Percentiles rank a stretch among this genome's conserved stretches.
Conservation (phyloP, 1,284 basidiomycete species). For the Papiliotrema fonsecae region DNA sequence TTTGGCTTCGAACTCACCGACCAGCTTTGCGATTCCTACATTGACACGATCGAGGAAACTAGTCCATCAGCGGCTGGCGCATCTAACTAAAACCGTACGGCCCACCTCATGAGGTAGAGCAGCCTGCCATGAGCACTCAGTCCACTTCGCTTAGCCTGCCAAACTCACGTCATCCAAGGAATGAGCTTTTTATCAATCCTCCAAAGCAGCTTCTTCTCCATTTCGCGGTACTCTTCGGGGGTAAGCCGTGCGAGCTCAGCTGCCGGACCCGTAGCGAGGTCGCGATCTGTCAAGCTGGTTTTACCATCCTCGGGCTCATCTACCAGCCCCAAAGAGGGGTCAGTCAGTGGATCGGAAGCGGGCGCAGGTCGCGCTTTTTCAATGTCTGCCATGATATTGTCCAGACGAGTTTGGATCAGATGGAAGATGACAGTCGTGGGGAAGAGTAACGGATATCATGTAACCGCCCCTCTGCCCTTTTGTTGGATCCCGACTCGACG, state of each 20-base stretch:
- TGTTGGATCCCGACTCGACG: too few relatives aligned
- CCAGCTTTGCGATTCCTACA: slow-evolving; percentile 47
- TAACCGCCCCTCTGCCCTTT: too few relatives aligned
- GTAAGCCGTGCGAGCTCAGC: slow-evolving; percentile 28
- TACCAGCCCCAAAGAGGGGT: background rate
- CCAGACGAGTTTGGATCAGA: too few relatives aligned
- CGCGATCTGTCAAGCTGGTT: slow-evolving; percentile 7
- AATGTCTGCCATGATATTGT: background rate
- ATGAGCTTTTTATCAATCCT: slow-evolving; percentile 45
- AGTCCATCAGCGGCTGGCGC: too few relatives aligned
- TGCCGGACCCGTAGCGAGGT: slow-evolving; percentile 13
- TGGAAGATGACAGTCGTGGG: too few relatives aligned
- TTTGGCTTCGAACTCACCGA: slow-evolving; percentile 4
- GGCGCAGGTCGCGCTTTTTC: too few relatives aligned
- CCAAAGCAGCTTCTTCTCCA: slow-evolving; percentile 40
- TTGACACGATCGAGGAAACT: slow-evolving; percentile 52
- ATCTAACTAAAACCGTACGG: too few relatives aligned
- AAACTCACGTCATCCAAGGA: slow-evolving; percentile 49
- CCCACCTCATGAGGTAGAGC: slow-evolving; percentile 44
- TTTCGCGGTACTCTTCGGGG: slow-evolving; percentile 32
- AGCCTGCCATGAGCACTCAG: slow-evolving; percentile 15
- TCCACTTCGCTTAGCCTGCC: too few relatives aligned
- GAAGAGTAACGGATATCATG: too few relatives aligned
- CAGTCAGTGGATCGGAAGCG: too few relatives aligned
- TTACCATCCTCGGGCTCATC: background rate